Percentiles rank a stretch among this genome's conserved stretches.
Conservation (phyloP, 257 asterid species). For the Cinchona pubescens region DNA sequence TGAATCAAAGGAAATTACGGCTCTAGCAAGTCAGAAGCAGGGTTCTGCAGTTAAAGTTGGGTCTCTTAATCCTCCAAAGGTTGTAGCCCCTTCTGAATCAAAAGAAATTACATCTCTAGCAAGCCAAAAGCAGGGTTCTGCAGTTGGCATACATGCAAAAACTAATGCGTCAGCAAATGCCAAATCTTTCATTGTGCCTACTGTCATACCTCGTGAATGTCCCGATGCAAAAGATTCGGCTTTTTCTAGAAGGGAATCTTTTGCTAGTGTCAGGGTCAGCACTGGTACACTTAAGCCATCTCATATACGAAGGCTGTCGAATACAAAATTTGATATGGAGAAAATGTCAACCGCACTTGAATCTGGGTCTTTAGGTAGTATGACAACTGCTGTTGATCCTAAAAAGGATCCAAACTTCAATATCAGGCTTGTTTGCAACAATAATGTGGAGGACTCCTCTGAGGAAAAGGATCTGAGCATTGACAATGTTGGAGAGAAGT, state of each 20-base stretch:
- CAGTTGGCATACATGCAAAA: constrained; percentile 39
- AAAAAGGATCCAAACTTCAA: constrained; percentile 42
- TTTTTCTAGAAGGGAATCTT: constrained; percentile 62
- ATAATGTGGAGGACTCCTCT: constrained; percentile 55
- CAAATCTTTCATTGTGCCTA: constrained; percentile 63
- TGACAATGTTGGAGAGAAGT: constrained; percentile 42
- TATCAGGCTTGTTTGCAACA: constrained; percentile 43
- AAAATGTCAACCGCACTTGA: constrained; percentile 51
- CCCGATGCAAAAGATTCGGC: constrained; percentile 45
- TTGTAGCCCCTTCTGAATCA: constrained; percentile 42
- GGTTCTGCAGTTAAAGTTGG: constrained; percentile 42
- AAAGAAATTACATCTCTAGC: constrained; percentile 46
- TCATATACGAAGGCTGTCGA: constrained; percentile 58
- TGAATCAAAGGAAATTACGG: constrained; percentile 50
- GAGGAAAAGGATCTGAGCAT: constrained; percentile 45
- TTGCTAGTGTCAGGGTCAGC: constrained; percentile 40
- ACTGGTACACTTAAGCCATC: constrained; percentile 40
- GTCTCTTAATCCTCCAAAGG: constrained; percentile 45
- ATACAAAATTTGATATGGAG: constrained; percentile 54
- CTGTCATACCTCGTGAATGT: constrained; percentile 65
- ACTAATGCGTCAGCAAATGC: constrained; percentile 33
- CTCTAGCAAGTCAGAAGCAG: constrained; percentile 55
- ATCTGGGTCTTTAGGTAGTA: constrained; percentile 34
- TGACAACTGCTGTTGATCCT: constrained; percentile 28
- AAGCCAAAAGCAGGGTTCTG: constrained; percentile 60